phyloP scores from a whole-genome alignment of 2,329 filamentous ascomycete species.

The Aphanocladium album region DNA sequence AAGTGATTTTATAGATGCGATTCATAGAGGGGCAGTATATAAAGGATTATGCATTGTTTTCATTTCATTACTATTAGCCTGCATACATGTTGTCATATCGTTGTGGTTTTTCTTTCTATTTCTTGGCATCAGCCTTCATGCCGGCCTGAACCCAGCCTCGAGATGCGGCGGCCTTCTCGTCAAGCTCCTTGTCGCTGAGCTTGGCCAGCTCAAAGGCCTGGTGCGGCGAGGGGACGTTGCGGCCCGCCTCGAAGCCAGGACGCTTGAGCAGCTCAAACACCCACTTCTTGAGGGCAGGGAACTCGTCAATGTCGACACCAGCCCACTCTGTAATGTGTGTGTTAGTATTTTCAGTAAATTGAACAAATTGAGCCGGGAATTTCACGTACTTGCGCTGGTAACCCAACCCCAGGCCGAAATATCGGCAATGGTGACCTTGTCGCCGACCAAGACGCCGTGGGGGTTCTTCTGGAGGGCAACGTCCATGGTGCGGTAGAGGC shows the following conservation, averaged over 20 bases:
- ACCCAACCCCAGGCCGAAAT: conserved; percentile 81
- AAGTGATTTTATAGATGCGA: background rate
- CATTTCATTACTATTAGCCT: background rate
- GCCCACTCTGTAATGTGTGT: conserved; percentile 29
- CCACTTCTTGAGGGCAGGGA: conserved; percentile 73
- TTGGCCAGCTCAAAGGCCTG: conserved; percentile 46
- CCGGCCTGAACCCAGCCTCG: conserved; percentile 62
- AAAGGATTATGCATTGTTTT: background rate
- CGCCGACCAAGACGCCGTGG: conserved; percentile 59
- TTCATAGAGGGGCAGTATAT: background rate
- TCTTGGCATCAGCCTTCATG: conserved; percentile 63
- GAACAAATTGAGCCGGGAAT: no score
- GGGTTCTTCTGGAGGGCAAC: conserved; percentile 57
- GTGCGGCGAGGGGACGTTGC: conserved; percentile 64
- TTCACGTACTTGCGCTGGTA: conserved; percentile 39
- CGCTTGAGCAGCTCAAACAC: conserved; percentile 64
- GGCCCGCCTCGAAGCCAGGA: conserved; percentile 69
- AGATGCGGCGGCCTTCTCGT: conserved; percentile 48
- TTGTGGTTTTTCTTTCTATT: conserved; percentile 21
- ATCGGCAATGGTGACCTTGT: conserved; percentile 70
- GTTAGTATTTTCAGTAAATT: background rate
- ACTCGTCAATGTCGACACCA: conserved; percentile 61
- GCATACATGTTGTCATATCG: background rate
- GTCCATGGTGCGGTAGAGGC: conserved; percentile 74
- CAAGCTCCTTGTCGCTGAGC: conserved; percentile 47